phyloP scores from a whole-genome alignment of 768 basidiomycete genomes.

The Boletus tomentosulus region DNA sequence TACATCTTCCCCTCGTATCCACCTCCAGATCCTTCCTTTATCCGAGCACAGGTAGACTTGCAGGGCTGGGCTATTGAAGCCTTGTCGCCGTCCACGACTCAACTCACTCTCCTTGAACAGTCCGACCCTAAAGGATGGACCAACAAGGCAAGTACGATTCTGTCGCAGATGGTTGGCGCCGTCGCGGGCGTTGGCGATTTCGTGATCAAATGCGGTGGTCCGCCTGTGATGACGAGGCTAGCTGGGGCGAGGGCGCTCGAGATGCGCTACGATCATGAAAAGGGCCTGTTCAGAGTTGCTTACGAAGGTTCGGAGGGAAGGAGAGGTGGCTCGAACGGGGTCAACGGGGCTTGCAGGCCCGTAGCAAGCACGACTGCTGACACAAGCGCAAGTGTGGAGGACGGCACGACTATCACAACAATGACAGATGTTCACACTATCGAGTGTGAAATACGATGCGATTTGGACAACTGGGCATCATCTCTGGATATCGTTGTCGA shows the following conservation, averaged over 20 bases:
- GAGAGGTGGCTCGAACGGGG: constrained; percentile 28
- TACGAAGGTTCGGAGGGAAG: constrained; percentile 67
- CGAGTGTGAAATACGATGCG: constrained; percentile 90
- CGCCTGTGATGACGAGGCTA: constrained; percentile 84
- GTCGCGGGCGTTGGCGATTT: constrained; percentile 94
- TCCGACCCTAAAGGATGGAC: constrained; percentile 98
- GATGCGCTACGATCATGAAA: constrained; percentile 85
- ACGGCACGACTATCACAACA: constrained; percentile 4
- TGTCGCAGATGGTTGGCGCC: constrained; percentile 86
- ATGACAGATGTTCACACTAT: constrained; percentile 46
- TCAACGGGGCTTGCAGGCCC: constrained; percentile 14
- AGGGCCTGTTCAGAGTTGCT: constrained; percentile 73
- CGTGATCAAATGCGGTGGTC: constrained; percentile 92
- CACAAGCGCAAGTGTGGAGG: constrained; percentile 16
- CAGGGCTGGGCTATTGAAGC: constrained; percentile 98
- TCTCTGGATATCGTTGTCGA: constrained; percentile 88
- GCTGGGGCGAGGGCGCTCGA: constrained; percentile 71
- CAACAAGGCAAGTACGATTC: constrained; percentile 83
- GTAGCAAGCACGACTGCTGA: neutral
- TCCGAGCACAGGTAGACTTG: constrained; percentile 95
- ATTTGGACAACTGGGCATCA: constrained; percentile 82
- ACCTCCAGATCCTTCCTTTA: constrained; percentile 65
- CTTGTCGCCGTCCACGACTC: constrained; percentile 90
- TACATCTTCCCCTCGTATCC: constrained; percentile 78
- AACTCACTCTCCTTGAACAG: constrained; percentile 91